These are phyloP conservation scores for Candida maltosa DNA, from an alignment of 805 yeast species.

Conservation along the genomic window DNA sequence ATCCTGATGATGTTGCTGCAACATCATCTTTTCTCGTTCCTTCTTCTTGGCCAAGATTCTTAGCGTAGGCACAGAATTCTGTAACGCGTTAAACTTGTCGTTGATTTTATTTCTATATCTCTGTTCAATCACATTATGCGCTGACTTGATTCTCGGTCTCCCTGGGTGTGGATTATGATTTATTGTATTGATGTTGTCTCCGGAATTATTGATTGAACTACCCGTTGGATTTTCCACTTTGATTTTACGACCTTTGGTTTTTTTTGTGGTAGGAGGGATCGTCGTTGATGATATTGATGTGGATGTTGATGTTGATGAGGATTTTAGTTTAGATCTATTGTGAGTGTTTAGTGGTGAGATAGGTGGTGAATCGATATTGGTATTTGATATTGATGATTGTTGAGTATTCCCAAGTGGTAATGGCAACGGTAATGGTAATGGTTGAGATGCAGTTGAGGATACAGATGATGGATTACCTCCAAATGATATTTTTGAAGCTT, in stretches of 20 bases:
- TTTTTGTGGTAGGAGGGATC: too few species aligned
- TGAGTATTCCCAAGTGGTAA: too few species aligned
- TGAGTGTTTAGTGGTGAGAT: slow-evolving; percentile 5
- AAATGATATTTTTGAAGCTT: slow-evolving; percentile 5
- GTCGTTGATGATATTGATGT: not conserved
- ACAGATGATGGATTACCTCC: not conserved
- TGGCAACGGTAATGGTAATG: not conserved
- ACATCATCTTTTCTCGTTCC: slow-evolving; percentile 10
- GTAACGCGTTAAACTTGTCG: slow-evolving; percentile 37
- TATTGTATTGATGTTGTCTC: slow-evolving; percentile 2
- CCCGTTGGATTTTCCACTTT: slow-evolving; percentile 1
- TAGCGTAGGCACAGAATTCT: slow-evolving; percentile 37
- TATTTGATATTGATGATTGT: not conserved
- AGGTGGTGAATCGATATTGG: slow-evolving; percentile 6
- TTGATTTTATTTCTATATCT: slow-evolving; percentile 42
- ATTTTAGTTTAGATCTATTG: not conserved
- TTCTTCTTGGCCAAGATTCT: slow-evolving; percentile 26
- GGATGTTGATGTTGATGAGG: not conserved
- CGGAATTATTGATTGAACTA: not conserved
- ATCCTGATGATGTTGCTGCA: slow-evolving; percentile 9
- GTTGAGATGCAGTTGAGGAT: too few species aligned
- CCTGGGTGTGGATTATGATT: slow-evolving; percentile 7
- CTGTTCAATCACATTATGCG: slow-evolving; percentile 43
- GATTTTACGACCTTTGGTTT: too few species aligned
- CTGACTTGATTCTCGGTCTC: slow-evolving; percentile 24